Evolutionary conservation across 176 grass and related monocot genomes (phyloP), one percentile per base, ranked within the genome.

Genomic region (Paspalum notatum): DNA sequence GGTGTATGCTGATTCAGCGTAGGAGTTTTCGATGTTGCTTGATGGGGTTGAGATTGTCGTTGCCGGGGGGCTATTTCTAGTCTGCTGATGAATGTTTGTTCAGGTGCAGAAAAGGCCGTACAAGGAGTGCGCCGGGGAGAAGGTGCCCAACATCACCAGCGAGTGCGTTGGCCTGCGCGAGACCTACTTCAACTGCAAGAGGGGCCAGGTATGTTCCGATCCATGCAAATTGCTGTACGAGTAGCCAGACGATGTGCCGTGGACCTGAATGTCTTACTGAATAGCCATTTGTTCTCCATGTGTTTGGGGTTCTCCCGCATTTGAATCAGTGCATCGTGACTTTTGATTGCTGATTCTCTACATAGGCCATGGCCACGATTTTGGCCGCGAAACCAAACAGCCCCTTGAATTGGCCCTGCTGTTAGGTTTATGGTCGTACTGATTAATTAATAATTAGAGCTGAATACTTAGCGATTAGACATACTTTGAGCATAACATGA

Each of bases 101-200:
- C 86, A 99, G 93, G 88, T 95, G 64, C 88, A 99, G 71, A 99
- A 95, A 1, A 85, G 90, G 58, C 70, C 92, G n/a, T 99, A 93
- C 84, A 91, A 86, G 79, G 97, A 99, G 85, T 95, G 93, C 68
- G 87, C 93, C 2, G 97, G 97, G 85, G 97, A 99, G 84, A 99
- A 91, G 82, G 90, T 79, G 32, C 97, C 97, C 72, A 72, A n/a
- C 84, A 96, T 99, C 69, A 78, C 93, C 43, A 96, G 89, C 70
- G 89, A 93, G 87, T 99, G 93, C 79, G 88, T 96, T 63, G 97
- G 97, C 39, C 63, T 99, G 77, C 87, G 97, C 25, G 97, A 99
- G 85, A 99, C 97, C 64, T 99, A 96, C 73, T 99, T 99, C 83
- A 96, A 96, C 80, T 96, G 97, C 90, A 99, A 99, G 71, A 92